Conservation (phyloP, 768 basidiomycete genomes). For the Trametes punicea region DNA sequence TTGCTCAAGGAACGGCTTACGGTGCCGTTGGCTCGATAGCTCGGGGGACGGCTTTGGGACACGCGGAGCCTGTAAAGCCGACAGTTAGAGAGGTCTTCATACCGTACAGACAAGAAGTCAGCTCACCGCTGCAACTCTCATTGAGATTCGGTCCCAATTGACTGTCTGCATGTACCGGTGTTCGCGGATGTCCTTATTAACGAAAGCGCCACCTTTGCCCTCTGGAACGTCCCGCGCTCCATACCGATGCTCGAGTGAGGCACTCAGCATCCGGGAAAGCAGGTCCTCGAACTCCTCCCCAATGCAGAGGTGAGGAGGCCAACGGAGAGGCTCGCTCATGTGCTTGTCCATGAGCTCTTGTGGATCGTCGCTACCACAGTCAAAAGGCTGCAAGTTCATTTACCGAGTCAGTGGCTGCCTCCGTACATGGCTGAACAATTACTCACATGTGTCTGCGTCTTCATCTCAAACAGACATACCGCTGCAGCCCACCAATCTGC, state of each 20-base stretch:
- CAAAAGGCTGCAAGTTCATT: background rate
- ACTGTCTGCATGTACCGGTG: conserved; percentile 46
- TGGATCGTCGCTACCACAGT: background rate
- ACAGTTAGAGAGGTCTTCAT: background rate
- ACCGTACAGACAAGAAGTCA: background rate
- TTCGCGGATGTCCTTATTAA: conserved; percentile 32
- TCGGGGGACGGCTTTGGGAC: background rate
- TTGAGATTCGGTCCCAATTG: conserved; percentile 46
- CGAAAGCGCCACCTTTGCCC: background rate
- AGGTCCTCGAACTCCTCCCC: conserved; percentile 32
- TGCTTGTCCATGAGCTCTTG: background rate
- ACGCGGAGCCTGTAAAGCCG: background rate
- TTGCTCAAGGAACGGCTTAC: background rate
- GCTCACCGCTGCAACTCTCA: conserved; percentile 44
- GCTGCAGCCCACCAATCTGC: conserved; percentile 58
- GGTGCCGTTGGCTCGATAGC: background rate
- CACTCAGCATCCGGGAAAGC: conserved; percentile 39
- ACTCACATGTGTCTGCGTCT: conserved; percentile 36
- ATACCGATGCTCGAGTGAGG: conserved; percentile 34
- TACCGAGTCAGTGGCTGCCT: background rate
- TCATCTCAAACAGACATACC: conserved; percentile 51
- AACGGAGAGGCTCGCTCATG: background rate
- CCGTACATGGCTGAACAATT: background rate
- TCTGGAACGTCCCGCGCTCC: conserved; percentile 21
- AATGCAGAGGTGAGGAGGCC: background rate